Evolutionary conservation across 1,284 basidiomycete genomes (phyloP), one percentile per base, ranked within the genome.

Genomic region (Phylloporus sp.): DNA sequence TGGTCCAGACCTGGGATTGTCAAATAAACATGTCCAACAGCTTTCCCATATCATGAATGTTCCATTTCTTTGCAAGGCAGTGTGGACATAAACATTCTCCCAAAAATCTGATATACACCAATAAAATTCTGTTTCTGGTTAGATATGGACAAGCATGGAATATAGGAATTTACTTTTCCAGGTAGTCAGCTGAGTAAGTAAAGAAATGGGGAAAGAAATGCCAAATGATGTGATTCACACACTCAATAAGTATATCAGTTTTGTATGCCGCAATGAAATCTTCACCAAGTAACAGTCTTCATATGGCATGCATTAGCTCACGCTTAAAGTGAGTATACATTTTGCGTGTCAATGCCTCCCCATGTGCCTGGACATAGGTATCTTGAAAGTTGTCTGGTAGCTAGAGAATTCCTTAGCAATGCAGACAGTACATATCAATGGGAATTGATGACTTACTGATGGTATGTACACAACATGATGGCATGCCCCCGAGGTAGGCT

Each of bases 401-500:
- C 54, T 56, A 26, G n/a, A 37, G 34, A 15, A 37, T 15, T 44
- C 22, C 13, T 44, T 20, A 44, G 13, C 22, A n/a, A 44, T 20
- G 17, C 18, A 44, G 18, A 44, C 18, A 44, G 34, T 37, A 37
- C 15, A n/a, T n/a, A n/a, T n/a, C n/a, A n/a, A n/a, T n/a, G n/a
- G n/a, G 34, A 37, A 39, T 6, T 7, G 15, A 15, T 54, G 2
- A 49, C 32, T 2, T 39, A 57, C 44, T 4, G 8, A 3, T 20
- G 73, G 75, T 20, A 79, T 67, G 51, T 77, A 77, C 1, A 74
- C 74, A 4, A 79, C 20, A 59, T 77, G 75, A 53, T 79, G 73
- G 24, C 67, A 70, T 10, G 72, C 67, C 1, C 3, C 39, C 5
- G 56, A 18, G 1, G 59, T 66, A 18, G 68, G 66, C 26, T 61